These are phyloP conservation scores for Ammopiptanthus mongolicus DNA, from an alignment of 306 rosid genomes.

Conservation along the genomic window DNA sequence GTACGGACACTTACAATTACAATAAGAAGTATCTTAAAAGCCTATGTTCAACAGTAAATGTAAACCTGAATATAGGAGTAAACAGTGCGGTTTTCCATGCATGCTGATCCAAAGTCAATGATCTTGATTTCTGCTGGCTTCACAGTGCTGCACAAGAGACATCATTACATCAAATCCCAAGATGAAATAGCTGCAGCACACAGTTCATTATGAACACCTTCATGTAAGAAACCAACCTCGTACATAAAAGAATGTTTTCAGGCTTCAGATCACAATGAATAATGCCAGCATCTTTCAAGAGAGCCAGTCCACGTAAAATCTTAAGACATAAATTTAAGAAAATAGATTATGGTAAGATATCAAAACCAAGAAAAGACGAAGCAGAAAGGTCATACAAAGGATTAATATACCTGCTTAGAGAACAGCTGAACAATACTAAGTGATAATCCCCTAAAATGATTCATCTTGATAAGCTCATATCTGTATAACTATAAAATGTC, in stretches of 20 bases:
- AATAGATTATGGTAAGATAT: slow-evolving; percentile 25
- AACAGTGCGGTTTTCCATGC: slow-evolving; percentile 99
- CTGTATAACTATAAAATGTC: slow-evolving; percentile 43
- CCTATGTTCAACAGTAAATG: slow-evolving; percentile 2
- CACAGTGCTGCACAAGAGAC: slow-evolving; percentile 42
- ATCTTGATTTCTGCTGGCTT: slow-evolving; percentile 93
- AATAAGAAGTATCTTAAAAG: slow-evolving; percentile 13
- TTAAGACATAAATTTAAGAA: slow-evolving; percentile 30
- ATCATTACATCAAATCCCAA: slow-evolving; percentile 23
- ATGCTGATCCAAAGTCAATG: slow-evolving; percentile 99
- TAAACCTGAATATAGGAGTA: slow-evolving; percentile 97
- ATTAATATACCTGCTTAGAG: slow-evolving; percentile 75
- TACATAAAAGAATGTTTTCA: slow-evolving; percentile 90
- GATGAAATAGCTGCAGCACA: slow-evolving; percentile 27
- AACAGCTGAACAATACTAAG: slow-evolving; percentile 91
- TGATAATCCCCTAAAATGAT: slow-evolving; percentile 92
- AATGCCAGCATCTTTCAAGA: slow-evolving; percentile 93
- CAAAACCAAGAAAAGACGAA: slow-evolving; percentile 8
- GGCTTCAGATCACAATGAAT: slow-evolving; percentile 99
- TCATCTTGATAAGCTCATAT: slow-evolving; percentile 97
- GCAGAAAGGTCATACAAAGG: slow-evolving; percentile 16
- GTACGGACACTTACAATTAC: slow-evolving; percentile 22
- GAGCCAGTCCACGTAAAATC: slow-evolving; percentile 84
- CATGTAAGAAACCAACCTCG: slow-evolving; percentile 56
- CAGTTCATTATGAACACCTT: slow-evolving; percentile 18